Evolutionary conservation across 352 stramenopile genomes (phyloP).

Genomic region (Phytophthora capsici): DNA sequence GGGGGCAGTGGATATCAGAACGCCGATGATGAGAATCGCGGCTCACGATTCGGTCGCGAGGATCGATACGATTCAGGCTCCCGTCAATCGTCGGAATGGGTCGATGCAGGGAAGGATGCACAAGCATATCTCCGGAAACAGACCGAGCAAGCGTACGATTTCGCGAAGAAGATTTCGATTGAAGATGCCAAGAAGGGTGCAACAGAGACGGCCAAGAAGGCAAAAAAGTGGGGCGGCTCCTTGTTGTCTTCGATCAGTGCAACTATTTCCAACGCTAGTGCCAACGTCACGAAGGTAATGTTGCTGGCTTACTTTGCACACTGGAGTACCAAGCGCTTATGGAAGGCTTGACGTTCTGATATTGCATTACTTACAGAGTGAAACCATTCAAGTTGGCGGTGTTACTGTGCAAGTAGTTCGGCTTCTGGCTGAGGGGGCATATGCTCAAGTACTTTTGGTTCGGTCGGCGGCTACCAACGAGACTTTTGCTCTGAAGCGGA

Average conservation of each 20-base stretch:
- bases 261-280: constrained; percentile 69
- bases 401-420: constrained; percentile 75
- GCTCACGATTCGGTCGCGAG: constrained; percentile 30
- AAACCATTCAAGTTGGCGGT: constrained; percentile 79
- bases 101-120: constrained; percentile 54
- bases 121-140: constrained; percentile 82
- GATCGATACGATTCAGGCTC: constrained; percentile 41
- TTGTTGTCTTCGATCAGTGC: constrained; percentile 82
- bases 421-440: constrained; percentile 75
- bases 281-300: constrained; percentile 61
- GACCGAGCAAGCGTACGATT: constrained; percentile 86
- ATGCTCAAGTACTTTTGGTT: constrained; percentile 85
- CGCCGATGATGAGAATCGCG: constrained; percentile 16
- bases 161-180: constrained; percentile 89
- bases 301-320: neutral
- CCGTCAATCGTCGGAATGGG: constrained; percentile 35
- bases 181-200: constrained; percentile 87
- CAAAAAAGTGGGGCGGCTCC: constrained; percentile 86
- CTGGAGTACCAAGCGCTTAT: neutral
- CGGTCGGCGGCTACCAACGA: constrained; percentile 69
- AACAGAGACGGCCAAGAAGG: constrained; percentile 86
- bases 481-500: constrained; percentile 82
- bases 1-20: constrained; percentile 28
- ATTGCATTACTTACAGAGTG: constrained; percentile 45
- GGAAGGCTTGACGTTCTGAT: neutral